A percentile compares a stretch with the other conserved stretches of the same genome.
phyloP scores from a whole-genome alignment of 164 flowering plant genomes.

The Stephania yunnanensis region DNA sequence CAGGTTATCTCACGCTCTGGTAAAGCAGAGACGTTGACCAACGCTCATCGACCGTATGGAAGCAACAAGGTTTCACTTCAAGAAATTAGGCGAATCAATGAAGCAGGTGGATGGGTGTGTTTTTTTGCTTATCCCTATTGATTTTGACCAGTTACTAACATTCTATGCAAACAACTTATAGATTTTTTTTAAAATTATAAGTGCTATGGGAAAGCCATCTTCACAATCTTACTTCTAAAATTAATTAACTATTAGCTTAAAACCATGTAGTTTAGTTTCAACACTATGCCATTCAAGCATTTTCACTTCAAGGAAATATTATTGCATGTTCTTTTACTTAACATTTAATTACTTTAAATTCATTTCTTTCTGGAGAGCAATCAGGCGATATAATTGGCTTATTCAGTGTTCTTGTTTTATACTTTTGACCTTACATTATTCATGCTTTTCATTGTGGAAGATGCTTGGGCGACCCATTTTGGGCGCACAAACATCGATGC shows the following conservation, averaged over 20 bases:
- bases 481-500: no score
- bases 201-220: background rate
- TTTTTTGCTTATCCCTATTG: slow-evolving; percentile 21
- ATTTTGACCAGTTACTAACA: background rate
- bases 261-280: background rate
- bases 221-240: background rate
- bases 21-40: slow-evolving; percentile 63
- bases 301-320: background rate
- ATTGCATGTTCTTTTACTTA: background rate
- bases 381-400: background rate
- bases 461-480: no score
- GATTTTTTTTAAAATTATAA: background rate
- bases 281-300: background rate
- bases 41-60: slow-evolving; percentile 92
- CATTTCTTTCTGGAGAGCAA: background rate
- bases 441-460: background rate
- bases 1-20: slow-evolving; percentile 87
- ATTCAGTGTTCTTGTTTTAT: background rate
- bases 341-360: background rate
- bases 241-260: background rate
- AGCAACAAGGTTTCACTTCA: slow-evolving; percentile 61
- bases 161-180: background rate
- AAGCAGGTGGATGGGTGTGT: slow-evolving; percentile 99
- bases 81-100: slow-evolving; percentile 84
- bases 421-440: background rate